Percentiles rank a stretch among this genome's conserved stretches.
Evolutionary conservation across 179 eudicot genomes (phyloP).

Genomic region (Patellifolia procumbens): DNA sequence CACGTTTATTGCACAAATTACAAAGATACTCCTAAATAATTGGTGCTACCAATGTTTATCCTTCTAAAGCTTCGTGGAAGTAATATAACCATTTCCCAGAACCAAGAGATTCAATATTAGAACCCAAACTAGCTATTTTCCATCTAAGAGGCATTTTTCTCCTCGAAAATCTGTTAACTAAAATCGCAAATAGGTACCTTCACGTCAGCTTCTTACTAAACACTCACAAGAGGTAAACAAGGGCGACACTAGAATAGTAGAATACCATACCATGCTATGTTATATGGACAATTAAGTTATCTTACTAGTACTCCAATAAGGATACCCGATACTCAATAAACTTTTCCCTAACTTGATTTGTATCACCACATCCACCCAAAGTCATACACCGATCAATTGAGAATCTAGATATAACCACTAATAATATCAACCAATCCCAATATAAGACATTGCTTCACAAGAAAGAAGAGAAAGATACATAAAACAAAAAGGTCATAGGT

Average conservation of each 20-base stretch:
- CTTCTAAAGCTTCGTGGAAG: not conserved
- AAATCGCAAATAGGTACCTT: not conserved
- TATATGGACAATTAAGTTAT: not conserved
- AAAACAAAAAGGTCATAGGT: not conserved
- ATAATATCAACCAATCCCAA: not conserved
- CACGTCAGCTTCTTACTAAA: not conserved
- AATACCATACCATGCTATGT: not conserved
- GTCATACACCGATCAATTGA: not conserved
- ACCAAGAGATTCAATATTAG: not conserved
- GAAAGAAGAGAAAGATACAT: not conserved
- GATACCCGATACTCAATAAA: not conserved
- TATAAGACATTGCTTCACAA: not conserved
- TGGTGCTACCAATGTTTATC: not conserved
- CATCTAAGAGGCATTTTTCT: not conserved
- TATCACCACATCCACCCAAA: not conserved
- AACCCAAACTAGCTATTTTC: not conserved
- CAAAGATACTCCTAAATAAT: not conserved
- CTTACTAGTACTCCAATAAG: not conserved
- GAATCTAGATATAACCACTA: not conserved
- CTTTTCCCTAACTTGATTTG: not conserved
- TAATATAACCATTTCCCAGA: not conserved
- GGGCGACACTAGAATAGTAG: no score
- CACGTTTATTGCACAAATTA: no score
- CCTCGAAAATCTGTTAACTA: no score
- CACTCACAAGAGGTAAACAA: not conserved